Base-by-base conservation (phyloP, 2,329 filamentous ascomycete genomes). In the Neofusicoccum sp. region DNA sequence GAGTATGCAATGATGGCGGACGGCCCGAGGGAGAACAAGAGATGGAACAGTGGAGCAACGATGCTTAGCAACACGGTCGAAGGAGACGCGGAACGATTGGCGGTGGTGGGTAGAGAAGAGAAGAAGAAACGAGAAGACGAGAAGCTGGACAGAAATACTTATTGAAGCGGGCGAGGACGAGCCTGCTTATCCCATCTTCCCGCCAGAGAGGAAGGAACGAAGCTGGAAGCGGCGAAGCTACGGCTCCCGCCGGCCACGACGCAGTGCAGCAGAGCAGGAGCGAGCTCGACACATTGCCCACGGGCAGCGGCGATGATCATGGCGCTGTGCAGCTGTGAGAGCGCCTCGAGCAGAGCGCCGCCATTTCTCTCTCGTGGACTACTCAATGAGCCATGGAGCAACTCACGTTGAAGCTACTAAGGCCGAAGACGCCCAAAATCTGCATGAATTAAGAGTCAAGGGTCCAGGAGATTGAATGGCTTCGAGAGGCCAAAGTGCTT, bases 91-190 rank as follows among this genome's bases (percentile, higher is more conserved):
- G 43, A 66, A 50, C 37, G 64, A 66, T 11, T 39, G 62, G 43
- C 37, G 31, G 50, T 22, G 62, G 64, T 59, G 58, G 58, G 64
- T 34, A 43, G 49, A 56, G 44, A 62, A 16, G 43, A 41, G 36
- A 48, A 61, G 56, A 45, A 45, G 29, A 54, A 60, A 52, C 36
- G 37, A 22, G 54, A 60, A 36, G 64, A 50, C 29, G 49, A 41
- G 45, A 56, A 48, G 49, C 11, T 22, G 6, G 39, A 22, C 6
- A 34, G 54, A 58, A 45, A 33, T 58, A 58, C n/a, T 16, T 5
- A 9, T 31, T 14, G 28, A 14, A 45, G 29, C 29, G 22, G 22
- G 22, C 22, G 22, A 22, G 22, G 22, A 2, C 22, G 22, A 22
- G 22, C 22, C 22, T 22, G 22, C 39, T 28, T n/a, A 11, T 36